Evolutionary conservation across 805 yeast species (phyloP), one percentile per base, ranked within the genome.

Genomic region (Zygotorulaspora danielsina): DNA sequence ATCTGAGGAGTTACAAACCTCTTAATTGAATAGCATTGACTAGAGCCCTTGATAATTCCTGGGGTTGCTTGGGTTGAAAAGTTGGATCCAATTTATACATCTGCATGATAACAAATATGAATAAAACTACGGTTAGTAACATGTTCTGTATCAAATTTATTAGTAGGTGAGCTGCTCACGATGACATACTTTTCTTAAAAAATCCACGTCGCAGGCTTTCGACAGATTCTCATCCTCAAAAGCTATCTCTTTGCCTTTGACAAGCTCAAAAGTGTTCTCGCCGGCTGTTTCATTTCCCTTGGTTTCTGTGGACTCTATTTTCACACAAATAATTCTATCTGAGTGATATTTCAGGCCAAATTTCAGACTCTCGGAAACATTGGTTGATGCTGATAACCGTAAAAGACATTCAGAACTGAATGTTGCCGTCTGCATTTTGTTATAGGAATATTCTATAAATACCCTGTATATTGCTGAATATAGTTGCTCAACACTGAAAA

Each of bases 361-460:
- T 46, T 72, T 75, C 46, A 85, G 66, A 1, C 87, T 81, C 43
- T 85, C 93, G 57, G 70, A 68, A 27, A 76, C 72, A 54, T 82
- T 84, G 49, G 78, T 79, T 6, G 77, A 71, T 2, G 90, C 86
- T 1, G 88, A 76, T 42, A 86, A 64, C 42, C 79, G 75, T 53
- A 80, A 75, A 17, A 84, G 73, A 27, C 82, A 67, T 53, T 86
- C 95, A 0, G 93, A 79, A 54, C 84, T 83, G 21, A 85, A 50
- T 1, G 79, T 72, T 48, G 73, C 78, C 7, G 95, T 80, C 48
- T 79, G 72, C 67, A 76, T 69, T 33, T 50, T 68, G 10, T 67
- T 74, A 25, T 67, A 65, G 1, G 55, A 55, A 17, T 59, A 50
- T 55, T 83, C 88, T 10, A 71, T 58, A 2, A 84, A 50, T 2